Evolutionary conservation across 2,329 filamentous ascomycete species (phyloP), one percentile per base, ranked within the genome.

Genomic region (Penicillium aurantiogriseum): DNA sequence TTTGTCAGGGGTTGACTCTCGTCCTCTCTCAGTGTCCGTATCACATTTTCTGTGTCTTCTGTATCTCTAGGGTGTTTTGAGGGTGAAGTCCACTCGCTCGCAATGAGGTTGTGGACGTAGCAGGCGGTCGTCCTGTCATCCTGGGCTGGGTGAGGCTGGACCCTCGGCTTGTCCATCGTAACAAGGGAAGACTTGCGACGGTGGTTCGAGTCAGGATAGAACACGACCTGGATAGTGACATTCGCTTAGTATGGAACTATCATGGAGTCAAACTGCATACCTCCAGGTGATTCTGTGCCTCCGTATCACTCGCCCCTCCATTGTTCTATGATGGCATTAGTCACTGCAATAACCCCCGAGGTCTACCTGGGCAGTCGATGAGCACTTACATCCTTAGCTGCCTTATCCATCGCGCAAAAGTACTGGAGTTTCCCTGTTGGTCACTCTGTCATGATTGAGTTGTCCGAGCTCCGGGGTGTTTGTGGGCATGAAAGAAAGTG

Each of bases 101-200:
- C 80, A 25, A 88, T 80, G 2, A 87, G 71, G 0, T 80, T 79
- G 64, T 88, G 85, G 3, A 88, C 84, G 59, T 86, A 85, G 67
- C 85, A 88, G 57, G 82, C 79, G 2, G 85, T 86, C 33, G 71
- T 71, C 43, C 66, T 68, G 54, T 73, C 69, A 17, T 68, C 54
- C 15, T 67, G 61, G 54, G 74, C 74, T 61, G 74, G 58, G 15
- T 76, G 69, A 25, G 73, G 72, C 31, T 71, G 69, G 35, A 78
- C 67, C 31, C 68, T 69, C 23, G 75, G 69, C 57, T 77, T 71
- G 31, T 79, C 75, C 47, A 73, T 69, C 50, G 74, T 73, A 35
- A 81, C 81, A 21, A 87, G 75, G 4, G 85, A 87, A 21, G 85
- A 85, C 73, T 84, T 85, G 64, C 85, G 82, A 54, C 85, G 81